Percentiles rank a stretch among this genome's conserved stretches.
Evolutionary conservation across 768 basidiomycete genomes (phyloP).

Genomic region (Termitomyces sp.): DNA sequence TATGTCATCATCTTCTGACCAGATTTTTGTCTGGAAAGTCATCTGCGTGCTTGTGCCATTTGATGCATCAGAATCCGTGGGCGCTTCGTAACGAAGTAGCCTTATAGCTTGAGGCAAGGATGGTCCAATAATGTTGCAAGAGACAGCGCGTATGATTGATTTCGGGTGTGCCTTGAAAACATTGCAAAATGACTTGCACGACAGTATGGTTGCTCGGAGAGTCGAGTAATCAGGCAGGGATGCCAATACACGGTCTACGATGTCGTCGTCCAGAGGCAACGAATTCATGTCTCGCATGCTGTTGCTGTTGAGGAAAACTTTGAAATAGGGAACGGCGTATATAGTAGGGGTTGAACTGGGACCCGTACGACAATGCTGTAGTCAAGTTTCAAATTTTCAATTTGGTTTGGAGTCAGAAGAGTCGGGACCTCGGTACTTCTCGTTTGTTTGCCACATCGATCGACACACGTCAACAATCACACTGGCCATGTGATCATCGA

Average conservation of each 20-base stretch:
- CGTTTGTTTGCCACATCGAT: neutral
- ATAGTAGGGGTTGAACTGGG: neutral
- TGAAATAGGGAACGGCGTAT: neutral
- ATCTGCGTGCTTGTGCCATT: neutral
- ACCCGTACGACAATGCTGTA: no score
- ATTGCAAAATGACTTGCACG: constrained; percentile 27
- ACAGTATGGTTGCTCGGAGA: constrained; percentile 20
- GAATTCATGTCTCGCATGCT: constrained; percentile 14
- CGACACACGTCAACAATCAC: constrained; percentile 1
- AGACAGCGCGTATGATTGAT: constrained; percentile 26
- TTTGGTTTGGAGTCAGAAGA: neutral
- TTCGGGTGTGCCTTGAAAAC: constrained; percentile 25
- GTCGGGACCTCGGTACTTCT: neutral
- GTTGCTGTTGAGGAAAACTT: no score
- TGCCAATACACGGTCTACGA: constrained; percentile 25
- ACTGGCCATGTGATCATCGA: constrained; percentile 4
- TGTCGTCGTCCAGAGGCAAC: constrained; percentile 25
- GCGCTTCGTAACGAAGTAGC: constrained; percentile 15
- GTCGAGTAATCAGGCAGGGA: constrained; percentile 24
- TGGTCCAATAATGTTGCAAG: constrained; percentile 24
- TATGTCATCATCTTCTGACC: constrained; percentile 12
- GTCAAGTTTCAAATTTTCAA: no score
- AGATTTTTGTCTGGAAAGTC: constrained; percentile 1
- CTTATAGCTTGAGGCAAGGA: constrained; percentile 28
- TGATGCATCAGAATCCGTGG: neutral